A percentile compares a stretch with the other conserved stretches of the same genome.
phyloP scores from a whole-genome alignment of 306 rosid genomes.

The Psophocarpus tetragonolobus region DNA sequence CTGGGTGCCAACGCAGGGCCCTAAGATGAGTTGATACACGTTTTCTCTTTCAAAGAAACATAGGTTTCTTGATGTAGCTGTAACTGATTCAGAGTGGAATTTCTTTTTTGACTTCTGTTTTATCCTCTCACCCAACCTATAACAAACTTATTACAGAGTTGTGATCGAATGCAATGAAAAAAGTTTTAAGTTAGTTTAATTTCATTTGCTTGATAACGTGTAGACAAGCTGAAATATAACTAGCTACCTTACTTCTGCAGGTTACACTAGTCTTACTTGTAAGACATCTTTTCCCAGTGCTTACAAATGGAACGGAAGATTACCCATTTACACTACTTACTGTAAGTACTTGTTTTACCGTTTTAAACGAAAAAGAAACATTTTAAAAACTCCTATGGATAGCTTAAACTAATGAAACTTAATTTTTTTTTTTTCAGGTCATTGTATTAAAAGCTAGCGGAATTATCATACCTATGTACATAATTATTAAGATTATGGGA shows the following conservation, averaged over 20 bases:
- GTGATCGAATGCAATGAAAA: not conserved
- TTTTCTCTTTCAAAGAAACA: not conserved
- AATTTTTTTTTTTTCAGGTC: slow-evolving; percentile 36
- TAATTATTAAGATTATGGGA: slow-evolving; percentile 53
- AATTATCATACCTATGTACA: slow-evolving; percentile 79
- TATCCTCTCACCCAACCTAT: not conserved
- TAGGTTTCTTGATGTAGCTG: not conserved
- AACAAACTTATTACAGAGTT: not conserved
- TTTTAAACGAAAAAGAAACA: not conserved
- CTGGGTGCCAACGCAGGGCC: not conserved
- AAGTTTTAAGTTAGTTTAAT: not conserved
- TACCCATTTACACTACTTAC: slow-evolving; percentile 82
- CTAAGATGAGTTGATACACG: not conserved
- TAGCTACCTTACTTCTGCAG: slow-evolving; percentile 47
- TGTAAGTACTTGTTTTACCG: slow-evolving; percentile 44
- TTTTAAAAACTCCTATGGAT: not conserved
- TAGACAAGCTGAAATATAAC: slow-evolving; percentile 19
- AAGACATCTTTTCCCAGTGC: slow-evolving; percentile 64
- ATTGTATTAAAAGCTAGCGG: slow-evolving; percentile 67
- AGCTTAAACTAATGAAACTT: not conserved
- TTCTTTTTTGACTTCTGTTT: not conserved
- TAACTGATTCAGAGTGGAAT: not conserved
- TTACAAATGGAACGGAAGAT: slow-evolving; percentile 53
- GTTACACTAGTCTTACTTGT: slow-evolving; percentile 67
- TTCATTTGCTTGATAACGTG: not conserved